Conservation (phyloP, 345 rosid species). For the Mallotus nudiflorus region DNA sequence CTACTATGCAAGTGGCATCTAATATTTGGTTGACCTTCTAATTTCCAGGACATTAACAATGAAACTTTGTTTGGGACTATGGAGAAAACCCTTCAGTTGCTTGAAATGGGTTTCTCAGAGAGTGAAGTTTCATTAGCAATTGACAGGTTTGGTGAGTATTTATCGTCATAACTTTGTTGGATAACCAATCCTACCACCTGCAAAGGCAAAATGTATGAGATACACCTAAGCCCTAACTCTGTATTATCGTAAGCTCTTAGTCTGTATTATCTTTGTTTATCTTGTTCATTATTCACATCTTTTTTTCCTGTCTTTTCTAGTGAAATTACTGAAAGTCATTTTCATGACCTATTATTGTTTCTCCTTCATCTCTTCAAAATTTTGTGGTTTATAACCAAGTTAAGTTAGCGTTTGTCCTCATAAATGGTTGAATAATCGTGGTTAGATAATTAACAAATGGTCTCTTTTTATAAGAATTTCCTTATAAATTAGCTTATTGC, state of each 20-base stretch:
- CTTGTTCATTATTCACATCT: background rate
- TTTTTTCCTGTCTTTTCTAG: background rate
- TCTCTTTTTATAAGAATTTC: background rate
- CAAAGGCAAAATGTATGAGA: background rate
- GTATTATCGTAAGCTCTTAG: too few relatives aligned
- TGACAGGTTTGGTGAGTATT: constrained; percentile 71
- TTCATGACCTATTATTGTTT: background rate
- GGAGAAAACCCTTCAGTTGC: constrained; percentile 80
- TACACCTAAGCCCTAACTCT: background rate
- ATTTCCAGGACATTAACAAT: constrained; percentile 49
- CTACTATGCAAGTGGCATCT: constrained; percentile 6
- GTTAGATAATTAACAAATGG: background rate
- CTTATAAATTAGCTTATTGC: background rate
- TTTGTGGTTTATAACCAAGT: background rate
- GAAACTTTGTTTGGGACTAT: constrained; percentile 72
- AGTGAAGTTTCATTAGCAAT: constrained; percentile 79
- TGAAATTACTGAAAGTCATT: background rate
- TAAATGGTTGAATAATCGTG: background rate
- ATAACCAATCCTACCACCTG: constrained; percentile 7
- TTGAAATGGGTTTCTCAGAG: constrained; percentile 93
- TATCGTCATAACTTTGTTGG: constrained; percentile 9
- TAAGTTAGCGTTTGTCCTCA: background rate
- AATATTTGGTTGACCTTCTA: constrained; percentile 18
- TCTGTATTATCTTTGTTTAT: background rate
- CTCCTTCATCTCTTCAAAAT: background rate